Conservation (phyloP, 495 filamentous ascomycete genomes). For the Friedmanniomyces simplex region DNA sequence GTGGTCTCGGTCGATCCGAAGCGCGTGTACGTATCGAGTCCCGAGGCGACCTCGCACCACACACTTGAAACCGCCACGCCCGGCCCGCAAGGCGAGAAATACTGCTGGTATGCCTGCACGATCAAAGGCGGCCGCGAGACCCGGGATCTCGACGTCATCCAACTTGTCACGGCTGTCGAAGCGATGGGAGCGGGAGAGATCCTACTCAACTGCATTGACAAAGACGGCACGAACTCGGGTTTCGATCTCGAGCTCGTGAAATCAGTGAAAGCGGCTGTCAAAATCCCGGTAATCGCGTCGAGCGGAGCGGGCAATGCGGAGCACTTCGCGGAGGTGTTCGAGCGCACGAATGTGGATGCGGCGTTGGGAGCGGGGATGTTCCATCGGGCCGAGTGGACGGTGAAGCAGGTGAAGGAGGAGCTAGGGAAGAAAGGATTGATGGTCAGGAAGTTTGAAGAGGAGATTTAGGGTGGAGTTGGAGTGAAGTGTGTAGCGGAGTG, state of each 20-base stretch:
- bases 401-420: conserved; percentile 84
- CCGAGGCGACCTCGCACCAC: conserved; percentile 64
- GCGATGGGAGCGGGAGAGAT: conserved; percentile 95
- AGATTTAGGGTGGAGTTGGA: conserved; percentile 5
- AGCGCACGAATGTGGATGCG: conserved; percentile 75
- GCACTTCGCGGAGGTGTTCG: conserved; percentile 89
- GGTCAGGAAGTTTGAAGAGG: conserved; percentile 61
- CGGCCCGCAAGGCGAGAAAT: conserved; percentile 65
- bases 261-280: conserved; percentile 71
- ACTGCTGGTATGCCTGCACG: conserved; percentile 97
- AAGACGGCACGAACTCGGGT: conserved; percentile 87
- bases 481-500: too few relatives aligned
- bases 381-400: conserved; percentile 88
- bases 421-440: conserved; percentile 59
- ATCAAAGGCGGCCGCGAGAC: conserved; percentile 90
- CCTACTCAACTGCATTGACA: conserved; percentile 93
- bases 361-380: conserved; percentile 96
- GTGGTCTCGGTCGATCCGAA: conserved; percentile 93
- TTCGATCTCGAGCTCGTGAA: conserved; percentile 89
- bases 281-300: conserved; percentile 90
- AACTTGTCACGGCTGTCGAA: conserved; percentile 81
- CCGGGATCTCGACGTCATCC: conserved; percentile 78
- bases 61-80: conserved; percentile 60
- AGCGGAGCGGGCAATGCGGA: conserved; percentile 83
- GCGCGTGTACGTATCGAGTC: conserved; percentile 69